phyloP scores from a whole-genome alignment of 73 alveolate species.

The Tetrahymena borealis region DNA sequence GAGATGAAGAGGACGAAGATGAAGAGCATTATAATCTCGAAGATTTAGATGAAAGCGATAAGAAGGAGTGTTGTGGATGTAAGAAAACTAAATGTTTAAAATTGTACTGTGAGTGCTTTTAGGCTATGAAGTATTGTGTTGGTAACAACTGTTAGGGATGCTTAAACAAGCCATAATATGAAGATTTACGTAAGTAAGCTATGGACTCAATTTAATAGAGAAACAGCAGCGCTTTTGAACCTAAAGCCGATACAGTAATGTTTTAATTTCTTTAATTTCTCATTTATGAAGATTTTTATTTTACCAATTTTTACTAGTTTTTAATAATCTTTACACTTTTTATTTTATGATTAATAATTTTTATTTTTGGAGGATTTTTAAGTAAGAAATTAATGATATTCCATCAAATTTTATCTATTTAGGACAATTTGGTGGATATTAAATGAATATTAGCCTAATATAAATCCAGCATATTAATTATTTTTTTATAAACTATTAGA shows the following conservation, averaged over 20 bases:
- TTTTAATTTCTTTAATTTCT: background rate
- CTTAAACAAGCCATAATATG: constrained; percentile 75
- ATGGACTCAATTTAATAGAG: constrained; percentile 75
- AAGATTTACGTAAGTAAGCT: constrained; percentile 61
- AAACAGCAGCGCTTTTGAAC: constrained; percentile 91
- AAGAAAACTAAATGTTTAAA: constrained; percentile 89
- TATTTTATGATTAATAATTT: background rate
- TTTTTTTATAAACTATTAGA: background rate
- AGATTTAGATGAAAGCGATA: background rate
- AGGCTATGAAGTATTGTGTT: constrained; percentile 63
- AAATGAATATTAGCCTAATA: background rate
- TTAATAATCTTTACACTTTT: too few relatives aligned
- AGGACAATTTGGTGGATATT: constrained; percentile 6
- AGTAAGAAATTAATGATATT: constrained; percentile 12
- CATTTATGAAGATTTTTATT: background rate
- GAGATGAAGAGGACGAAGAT: background rate
- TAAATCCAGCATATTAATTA: background rate
- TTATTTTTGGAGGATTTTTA: background rate
- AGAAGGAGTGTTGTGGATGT: constrained; percentile 63
- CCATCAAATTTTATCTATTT: background rate
- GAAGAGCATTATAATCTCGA: background rate
- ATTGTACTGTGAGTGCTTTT: constrained; percentile 94
- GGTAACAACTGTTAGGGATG: constrained; percentile 91
- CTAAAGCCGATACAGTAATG: constrained; percentile 49
- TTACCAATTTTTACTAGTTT: too few relatives aligned